Evolutionary conservation across 2,329 filamentous ascomycete species (phyloP), one percentile per base, ranked within the genome.

Genomic region (Claviceps digitariae): DNA sequence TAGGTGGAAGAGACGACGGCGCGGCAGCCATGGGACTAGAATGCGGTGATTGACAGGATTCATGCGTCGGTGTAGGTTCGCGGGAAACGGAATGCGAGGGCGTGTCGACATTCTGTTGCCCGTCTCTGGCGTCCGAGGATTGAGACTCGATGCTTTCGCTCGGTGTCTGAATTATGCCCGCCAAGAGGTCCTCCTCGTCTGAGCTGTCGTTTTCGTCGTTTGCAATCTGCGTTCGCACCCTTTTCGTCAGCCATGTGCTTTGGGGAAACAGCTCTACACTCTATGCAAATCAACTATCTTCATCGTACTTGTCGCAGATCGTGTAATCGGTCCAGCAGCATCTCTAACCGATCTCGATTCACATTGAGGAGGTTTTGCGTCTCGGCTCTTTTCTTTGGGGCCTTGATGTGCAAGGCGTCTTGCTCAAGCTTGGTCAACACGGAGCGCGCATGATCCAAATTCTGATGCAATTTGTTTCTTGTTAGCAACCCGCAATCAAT

Each of bases 371-470:
- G 82, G 23, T 72, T 68, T 65, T 88, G 84, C 20, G 77, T 64
- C 54, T 83, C 77, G 57, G 81, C 73, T 59, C 81, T 78, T 55
- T 77, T 78, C 5, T 74, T 66, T 54, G 77, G 76, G 34, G 77
- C 70, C 63, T 83, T 83, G 57, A 82, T 69, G n/a, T 68, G 71
- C 15, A 79, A 67, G 6, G 81, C 76, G 59, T 86, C 80, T 60
- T 87, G 84, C 64, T 90, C 87, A 44, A 89, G 76, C 55, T 77
- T 82, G 21, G 84, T 77, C 53, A 90, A 78, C 31, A 87, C 75
- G 0, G 75, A 76, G 43, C 82, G 80, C 21, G 87, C 86, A 64
- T 86, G 81, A 59, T 86, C 79, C 56, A 91, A 72, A 61, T 89
- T 90, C 80, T 87, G 57, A 23, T 34, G 29, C 29, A 2, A 23